Conservation (phyloP, 257 asterid species). For the Henckelia pumila region DNA sequence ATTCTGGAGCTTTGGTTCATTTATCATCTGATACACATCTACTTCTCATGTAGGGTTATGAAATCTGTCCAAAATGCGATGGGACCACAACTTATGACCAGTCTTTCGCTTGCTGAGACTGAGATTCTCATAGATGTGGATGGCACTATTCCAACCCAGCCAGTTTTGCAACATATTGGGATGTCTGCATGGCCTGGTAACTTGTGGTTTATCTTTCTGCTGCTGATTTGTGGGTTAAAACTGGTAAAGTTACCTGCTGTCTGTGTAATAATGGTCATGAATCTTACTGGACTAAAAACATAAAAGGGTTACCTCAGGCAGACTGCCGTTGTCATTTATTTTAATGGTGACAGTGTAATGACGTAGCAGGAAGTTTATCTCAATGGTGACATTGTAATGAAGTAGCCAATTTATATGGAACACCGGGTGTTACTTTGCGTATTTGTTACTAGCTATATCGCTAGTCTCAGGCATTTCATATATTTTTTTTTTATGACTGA, state of each 20-base stretch:
- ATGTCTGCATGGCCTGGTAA: slow-evolving; percentile 97
- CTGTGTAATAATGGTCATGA: background rate
- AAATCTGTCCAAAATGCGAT: slow-evolving; percentile 59
- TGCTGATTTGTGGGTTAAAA: slow-evolving; percentile 24
- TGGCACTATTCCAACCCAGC: slow-evolving; percentile 82
- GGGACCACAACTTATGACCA: slow-evolving; percentile 60
- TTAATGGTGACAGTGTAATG: slow-evolving; percentile 8
- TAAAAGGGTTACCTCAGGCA: background rate
- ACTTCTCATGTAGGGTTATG: slow-evolving; percentile 54
- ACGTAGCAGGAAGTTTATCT: slow-evolving; percentile 5
- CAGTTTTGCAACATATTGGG: slow-evolving; percentile 85
- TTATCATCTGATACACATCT: slow-evolving; percentile 21
- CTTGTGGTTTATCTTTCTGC: slow-evolving; percentile 27
- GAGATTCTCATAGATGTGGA: slow-evolving; percentile 74
- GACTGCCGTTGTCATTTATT: slow-evolving; percentile 4
- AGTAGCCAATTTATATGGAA: background rate
- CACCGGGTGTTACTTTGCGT: too few relatives aligned
- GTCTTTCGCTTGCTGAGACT: slow-evolving; percentile 71
- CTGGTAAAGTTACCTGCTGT: slow-evolving; percentile 17
- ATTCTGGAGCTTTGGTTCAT: slow-evolving; percentile 19
- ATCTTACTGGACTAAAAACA: slow-evolving; percentile 15
- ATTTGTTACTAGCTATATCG: background rate
- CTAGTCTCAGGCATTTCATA: background rate
- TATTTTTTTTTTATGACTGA: background rate
- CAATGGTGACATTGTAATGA: too few relatives aligned